These are phyloP conservation scores for Apiospora malaysiana DNA, from an alignment of 2,329 filamentous ascomycete species.

Conservation along the genomic window DNA sequence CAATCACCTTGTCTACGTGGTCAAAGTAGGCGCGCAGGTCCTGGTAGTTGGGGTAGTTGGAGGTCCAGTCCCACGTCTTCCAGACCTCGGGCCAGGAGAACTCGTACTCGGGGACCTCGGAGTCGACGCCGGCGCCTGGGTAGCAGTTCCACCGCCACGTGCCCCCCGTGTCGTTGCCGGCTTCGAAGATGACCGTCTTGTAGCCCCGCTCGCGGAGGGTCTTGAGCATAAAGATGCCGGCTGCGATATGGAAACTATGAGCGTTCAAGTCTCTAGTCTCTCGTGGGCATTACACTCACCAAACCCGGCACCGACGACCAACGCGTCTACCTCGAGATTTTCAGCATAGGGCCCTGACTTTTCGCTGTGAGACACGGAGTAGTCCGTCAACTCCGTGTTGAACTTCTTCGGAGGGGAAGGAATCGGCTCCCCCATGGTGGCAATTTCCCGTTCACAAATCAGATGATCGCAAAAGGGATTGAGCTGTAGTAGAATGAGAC, in stretches of 20 bases:
- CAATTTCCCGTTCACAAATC: too few relatives aligned
- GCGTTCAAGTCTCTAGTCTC: neutral
- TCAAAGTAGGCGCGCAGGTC: constrained; percentile 65
- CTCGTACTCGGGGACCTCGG: constrained; percentile 40
- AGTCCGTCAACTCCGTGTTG: constrained; percentile 48
- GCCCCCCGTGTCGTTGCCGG: constrained; percentile 45
- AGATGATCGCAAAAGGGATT: neutral
- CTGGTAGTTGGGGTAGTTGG: constrained; percentile 47
- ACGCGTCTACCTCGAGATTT: constrained; percentile 50
- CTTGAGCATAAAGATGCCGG: constrained; percentile 57
- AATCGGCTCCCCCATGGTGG: neutral
- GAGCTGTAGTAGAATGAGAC: too few relatives aligned
- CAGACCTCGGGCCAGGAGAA: constrained; percentile 46
- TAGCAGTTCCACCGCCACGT: constrained; percentile 53
- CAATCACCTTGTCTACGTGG: constrained; percentile 60
- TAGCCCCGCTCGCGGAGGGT: constrained; percentile 51
- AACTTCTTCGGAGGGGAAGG: constrained; percentile 41
- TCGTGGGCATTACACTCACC: constrained; percentile 38
- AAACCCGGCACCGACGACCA: constrained; percentile 54
- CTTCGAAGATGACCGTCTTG: constrained; percentile 45
- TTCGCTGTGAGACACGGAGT: constrained; percentile 38
- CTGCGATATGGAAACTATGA: neutral
- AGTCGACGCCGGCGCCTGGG: constrained; percentile 50
- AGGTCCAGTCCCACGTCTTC: constrained; percentile 51
- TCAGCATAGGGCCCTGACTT: constrained; percentile 48